These are phyloP conservation scores for Trichophyton simii DNA, from an alignment of 2,329 filamentous ascomycete genomes.

Conservation along the genomic window DNA sequence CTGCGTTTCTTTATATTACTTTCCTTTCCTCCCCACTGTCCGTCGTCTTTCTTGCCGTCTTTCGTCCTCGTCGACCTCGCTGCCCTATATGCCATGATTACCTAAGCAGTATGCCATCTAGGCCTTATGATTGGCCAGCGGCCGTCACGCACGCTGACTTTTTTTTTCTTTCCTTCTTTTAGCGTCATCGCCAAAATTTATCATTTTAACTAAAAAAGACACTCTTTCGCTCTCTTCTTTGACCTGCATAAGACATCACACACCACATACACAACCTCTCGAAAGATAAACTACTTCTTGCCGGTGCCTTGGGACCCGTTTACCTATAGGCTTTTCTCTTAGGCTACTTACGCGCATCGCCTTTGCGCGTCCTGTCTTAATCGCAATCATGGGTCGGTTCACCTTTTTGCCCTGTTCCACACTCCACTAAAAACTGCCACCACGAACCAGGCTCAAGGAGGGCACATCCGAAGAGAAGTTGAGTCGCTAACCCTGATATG, in stretches of 20 bases:
- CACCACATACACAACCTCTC: slow-evolving; percentile 13
- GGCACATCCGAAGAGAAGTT: neutral
- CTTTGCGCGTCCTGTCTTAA: slow-evolving; percentile 28
- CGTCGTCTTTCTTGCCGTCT: neutral
- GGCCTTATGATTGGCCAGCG: slow-evolving; percentile 5
- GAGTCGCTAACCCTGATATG: slow-evolving; percentile 12
- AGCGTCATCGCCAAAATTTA: slow-evolving; percentile 17
- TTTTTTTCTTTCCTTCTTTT: slow-evolving; percentile 6
- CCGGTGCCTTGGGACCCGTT: slow-evolving; percentile 15
- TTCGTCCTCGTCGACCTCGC: neutral
- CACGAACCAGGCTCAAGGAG: neutral
- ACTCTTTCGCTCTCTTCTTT: slow-evolving; percentile 12
- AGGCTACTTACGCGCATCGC: slow-evolving; percentile 26
- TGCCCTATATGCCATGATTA: neutral
- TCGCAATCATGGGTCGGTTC: slow-evolving; percentile 50
- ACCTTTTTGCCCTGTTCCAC: neutral
- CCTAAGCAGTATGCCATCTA: neutral
- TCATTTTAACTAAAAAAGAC: slow-evolving; percentile 9
- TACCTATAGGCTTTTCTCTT: slow-evolving; percentile 17
- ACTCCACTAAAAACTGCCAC: neutral
- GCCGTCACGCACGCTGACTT: slow-evolving; percentile 12
- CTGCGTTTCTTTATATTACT: neutral
- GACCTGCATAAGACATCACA: slow-evolving; percentile 6
- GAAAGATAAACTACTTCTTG: slow-evolving; percentile 11
- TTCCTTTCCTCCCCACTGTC: neutral